Evolutionary conservation across 23 red algal species (phyloP).

Genomic region (Chondrus crispus): DNA sequence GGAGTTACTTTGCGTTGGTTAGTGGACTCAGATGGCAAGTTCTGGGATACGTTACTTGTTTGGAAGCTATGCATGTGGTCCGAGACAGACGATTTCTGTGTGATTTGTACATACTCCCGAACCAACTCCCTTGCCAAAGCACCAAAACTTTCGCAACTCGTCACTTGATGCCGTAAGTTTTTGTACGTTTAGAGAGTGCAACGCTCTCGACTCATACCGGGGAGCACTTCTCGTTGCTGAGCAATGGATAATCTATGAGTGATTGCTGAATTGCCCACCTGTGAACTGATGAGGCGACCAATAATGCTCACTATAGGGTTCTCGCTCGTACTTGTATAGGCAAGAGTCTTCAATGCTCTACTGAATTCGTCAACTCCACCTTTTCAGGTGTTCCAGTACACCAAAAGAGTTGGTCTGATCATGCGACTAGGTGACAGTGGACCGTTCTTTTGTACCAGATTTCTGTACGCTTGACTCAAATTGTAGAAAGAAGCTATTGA

Average conservation of each 20-base stretch:
- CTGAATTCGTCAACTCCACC: conserved; percentile 15
- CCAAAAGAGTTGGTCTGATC: background rate
- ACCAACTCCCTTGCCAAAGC: too few species aligned
- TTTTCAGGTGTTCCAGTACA: background rate
- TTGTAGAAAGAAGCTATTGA: background rate
- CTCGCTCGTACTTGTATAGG: background rate
- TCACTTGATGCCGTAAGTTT: too few species aligned
- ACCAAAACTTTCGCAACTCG: too few species aligned
- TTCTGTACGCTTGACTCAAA: background rate
- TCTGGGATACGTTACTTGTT: background rate
- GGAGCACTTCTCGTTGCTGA: background rate
- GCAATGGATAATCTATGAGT: background rate
- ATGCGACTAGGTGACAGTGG: background rate
- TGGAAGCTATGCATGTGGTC: background rate
- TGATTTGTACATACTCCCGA: background rate
- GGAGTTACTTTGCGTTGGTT: too few species aligned
- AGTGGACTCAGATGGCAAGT: background rate
- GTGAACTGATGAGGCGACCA: background rate
- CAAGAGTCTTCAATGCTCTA: background rate
- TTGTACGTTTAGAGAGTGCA: too few species aligned
- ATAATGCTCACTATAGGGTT: background rate
- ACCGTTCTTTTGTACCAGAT: background rate
- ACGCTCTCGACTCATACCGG: background rate
- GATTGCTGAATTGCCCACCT: background rate
- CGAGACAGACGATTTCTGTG: background rate